These are phyloP conservation scores for Tanozyma kutaoensis DNA, from an alignment of 805 yeast species.

Conservation along the genomic window DNA sequence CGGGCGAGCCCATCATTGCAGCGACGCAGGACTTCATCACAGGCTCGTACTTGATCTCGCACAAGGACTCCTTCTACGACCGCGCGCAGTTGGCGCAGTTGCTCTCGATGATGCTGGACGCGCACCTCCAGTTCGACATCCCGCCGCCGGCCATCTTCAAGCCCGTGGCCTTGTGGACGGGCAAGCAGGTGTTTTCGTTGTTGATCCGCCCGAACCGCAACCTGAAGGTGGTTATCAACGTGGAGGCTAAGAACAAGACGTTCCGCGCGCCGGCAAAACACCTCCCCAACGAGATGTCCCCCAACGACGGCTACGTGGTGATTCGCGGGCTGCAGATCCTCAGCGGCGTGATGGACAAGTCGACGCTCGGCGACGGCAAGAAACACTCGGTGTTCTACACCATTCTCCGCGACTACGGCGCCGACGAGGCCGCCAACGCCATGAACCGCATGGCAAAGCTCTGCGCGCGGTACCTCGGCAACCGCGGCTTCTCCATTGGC, in stretches of 20 bases:
- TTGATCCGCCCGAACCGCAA: constrained; percentile 69
- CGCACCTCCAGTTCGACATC: constrained; percentile 70
- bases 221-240: constrained; percentile 73
- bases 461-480: constrained; percentile 90
- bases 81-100: constrained; percentile 74
- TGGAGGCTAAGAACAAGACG: constrained; percentile 92
- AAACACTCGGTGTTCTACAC: constrained; percentile 94
- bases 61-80: constrained; percentile 87
- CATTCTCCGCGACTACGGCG: constrained; percentile 91
- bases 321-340: constrained; percentile 82
- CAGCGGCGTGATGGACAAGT: constrained; percentile 95
- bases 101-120: constrained; percentile 94
- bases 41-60: constrained; percentile 85
- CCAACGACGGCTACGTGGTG: constrained; percentile 88
- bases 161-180: constrained; percentile 91
- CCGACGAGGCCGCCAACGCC: constrained; percentile 87
- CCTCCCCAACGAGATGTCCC: constrained; percentile 87
- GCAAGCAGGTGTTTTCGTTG: constrained; percentile 86
- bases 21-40: constrained; percentile 99
- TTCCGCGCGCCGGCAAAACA: constrained; percentile 54
- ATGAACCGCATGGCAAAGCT: constrained; percentile 99
- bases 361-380: constrained; percentile 94
- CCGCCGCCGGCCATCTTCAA: constrained; percentile 93
- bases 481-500: constrained; percentile 95
- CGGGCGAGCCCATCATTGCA: constrained; percentile 98